These are phyloP conservation scores for Mucor sp. DNA, from an alignment of 371 early-diverging fungal species.

Conservation along the genomic window DNA sequence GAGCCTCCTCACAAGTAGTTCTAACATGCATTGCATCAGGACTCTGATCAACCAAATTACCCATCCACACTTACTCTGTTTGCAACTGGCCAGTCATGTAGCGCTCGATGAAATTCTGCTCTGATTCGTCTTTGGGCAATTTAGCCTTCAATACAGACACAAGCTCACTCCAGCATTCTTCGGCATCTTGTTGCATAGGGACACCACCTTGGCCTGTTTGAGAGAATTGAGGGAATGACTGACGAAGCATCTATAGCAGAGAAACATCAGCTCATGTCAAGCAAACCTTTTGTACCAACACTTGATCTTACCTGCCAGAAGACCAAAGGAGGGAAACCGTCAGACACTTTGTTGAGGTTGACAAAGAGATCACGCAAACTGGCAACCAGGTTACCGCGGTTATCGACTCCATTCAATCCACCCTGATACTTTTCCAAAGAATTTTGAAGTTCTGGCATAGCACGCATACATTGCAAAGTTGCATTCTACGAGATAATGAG, in stretches of 20 bases:
- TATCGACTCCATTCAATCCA: slow-evolving; percentile 40
- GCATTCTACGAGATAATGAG: slow-evolving; percentile 66
- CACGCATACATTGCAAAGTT: slow-evolving; percentile 93
- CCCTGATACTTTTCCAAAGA: slow-evolving; percentile 60
- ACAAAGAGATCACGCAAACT: slow-evolving; percentile 76
- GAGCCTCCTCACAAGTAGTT: slow-evolving; percentile 78
- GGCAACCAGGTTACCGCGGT: slow-evolving; percentile 64
- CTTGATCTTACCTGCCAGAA: slow-evolving; percentile 67
- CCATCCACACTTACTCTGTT: slow-evolving; percentile 34
- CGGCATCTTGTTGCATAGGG: slow-evolving; percentile 96
- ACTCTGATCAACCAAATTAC: neutral
- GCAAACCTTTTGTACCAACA: too few species aligned
- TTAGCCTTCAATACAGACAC: slow-evolving; percentile 67
- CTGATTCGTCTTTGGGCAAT: slow-evolving; percentile 58
- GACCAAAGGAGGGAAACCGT: slow-evolving; percentile 77
- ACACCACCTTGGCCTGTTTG: slow-evolving; percentile 72
- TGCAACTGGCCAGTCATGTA: slow-evolving; percentile 84
- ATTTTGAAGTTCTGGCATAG: slow-evolving; percentile 81
- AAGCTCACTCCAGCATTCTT: slow-evolving; percentile 93
- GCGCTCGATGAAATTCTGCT: slow-evolving; percentile 75
- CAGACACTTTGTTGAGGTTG: slow-evolving; percentile 69
- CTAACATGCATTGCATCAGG: slow-evolving; percentile 23
- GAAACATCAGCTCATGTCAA: neutral
- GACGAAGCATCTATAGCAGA: slow-evolving; percentile 62
- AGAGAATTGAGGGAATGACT: slow-evolving; percentile 86